These are phyloP conservation scores for Bombardia bombarda DNA, from an alignment of 495 filamentous ascomycete species.

Conservation along the genomic window DNA sequence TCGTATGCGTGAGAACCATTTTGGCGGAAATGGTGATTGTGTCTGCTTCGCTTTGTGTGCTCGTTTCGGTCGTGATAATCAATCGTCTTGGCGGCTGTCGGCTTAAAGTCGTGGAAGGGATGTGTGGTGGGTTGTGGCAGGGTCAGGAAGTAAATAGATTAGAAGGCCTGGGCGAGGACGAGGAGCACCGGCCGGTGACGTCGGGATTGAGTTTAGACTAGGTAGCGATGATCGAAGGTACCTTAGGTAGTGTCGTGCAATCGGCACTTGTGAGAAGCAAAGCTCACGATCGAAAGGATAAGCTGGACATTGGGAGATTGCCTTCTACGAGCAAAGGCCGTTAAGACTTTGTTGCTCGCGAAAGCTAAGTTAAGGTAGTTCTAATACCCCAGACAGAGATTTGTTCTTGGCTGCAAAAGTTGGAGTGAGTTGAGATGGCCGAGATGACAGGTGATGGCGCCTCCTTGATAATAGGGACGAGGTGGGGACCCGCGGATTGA, in stretches of 20 bases:
- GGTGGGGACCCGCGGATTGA: background rate
- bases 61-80: background rate
- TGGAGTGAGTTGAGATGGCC: background rate
- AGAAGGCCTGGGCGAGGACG: background rate
- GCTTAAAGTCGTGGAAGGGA: conserved; percentile 4
- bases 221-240: background rate
- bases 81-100: background rate
- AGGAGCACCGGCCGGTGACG: background rate
- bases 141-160: background rate
- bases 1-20: conserved; percentile 59
- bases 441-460: background rate
- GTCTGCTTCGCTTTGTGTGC: background rate
- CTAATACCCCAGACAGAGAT: background rate
- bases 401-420: background rate
- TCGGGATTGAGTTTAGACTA: conserved; percentile 2
- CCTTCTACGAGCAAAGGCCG: conserved; percentile 8
- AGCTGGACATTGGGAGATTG: conserved; percentile 14
- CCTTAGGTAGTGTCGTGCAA: no score
- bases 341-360: conserved; percentile 4
- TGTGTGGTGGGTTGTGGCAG: background rate
- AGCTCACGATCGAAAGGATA: conserved; percentile 14
- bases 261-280: conserved; percentile 7
- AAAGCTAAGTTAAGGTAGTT: background rate
- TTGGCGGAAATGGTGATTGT: conserved; percentile 6
- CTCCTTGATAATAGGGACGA: background rate